Percentiles rank a stretch among this genome's conserved stretches.
phyloP scores from a whole-genome alignment of 176 grass and related monocot species.

The Triticum dicoccoides region DNA sequence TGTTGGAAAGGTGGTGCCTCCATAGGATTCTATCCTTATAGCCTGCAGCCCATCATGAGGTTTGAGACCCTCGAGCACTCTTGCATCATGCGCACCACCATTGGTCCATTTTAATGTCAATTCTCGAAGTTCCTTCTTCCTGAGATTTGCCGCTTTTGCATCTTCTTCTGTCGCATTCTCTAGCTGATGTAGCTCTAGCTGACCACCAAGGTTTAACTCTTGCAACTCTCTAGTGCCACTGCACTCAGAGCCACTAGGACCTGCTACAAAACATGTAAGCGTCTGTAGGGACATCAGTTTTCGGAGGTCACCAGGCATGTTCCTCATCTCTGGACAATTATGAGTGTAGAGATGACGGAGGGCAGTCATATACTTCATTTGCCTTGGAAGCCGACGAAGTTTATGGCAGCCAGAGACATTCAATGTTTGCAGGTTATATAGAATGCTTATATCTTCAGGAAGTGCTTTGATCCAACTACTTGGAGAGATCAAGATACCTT shows the following conservation, averaged over 20 bases:
- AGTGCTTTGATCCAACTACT: accelerated
- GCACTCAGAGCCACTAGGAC: background rate
- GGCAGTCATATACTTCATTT: slow-evolving; percentile 24
- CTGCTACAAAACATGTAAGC: slow-evolving; percentile 12
- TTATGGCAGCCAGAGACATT: background rate
- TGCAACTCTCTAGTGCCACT: background rate
- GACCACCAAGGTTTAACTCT: background rate
- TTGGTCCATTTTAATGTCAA: background rate
- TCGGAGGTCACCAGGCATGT: background rate
- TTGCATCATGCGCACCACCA: background rate
- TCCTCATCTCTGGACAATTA: background rate
- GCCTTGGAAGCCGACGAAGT: background rate
- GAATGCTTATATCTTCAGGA: slow-evolving; percentile 3
- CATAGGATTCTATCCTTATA: background rate
- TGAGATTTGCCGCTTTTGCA: no score
- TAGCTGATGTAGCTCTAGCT: background rate
- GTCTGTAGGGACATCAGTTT: slow-evolving; percentile 7
- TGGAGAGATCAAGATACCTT: slow-evolving; percentile 1
- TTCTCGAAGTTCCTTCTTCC: background rate
- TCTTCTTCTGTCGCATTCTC: background rate
- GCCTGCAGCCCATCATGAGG: background rate
- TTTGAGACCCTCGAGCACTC: background rate
- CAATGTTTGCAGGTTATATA: background rate
- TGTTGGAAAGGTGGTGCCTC: background rate
- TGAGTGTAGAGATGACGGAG: slow-evolving; percentile 17